Conservation (phyloP, 1,284 basidiomycete genomes). For the Moesziomyces antarcticus region DNA sequence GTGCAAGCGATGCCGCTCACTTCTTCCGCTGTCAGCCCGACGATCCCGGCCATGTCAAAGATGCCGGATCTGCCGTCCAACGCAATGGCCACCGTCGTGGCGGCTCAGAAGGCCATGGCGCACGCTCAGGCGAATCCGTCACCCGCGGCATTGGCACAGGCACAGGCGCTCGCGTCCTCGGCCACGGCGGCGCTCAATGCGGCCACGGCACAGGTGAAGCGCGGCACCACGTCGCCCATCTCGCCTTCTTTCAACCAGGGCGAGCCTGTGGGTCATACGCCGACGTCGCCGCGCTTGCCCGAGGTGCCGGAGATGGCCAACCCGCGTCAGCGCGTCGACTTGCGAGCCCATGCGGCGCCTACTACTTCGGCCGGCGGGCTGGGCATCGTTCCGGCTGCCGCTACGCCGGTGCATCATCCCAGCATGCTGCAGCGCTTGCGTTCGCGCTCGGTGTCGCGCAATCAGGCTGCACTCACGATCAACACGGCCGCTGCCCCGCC, state of each 20-base stretch:
- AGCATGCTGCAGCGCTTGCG: constrained; percentile 34
- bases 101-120: constrained; percentile 45
- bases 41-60: constrained; percentile 10
- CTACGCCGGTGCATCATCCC: constrained; percentile 8
- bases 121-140: constrained; percentile 38
- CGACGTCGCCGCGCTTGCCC: constrained; percentile 15
- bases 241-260: constrained; percentile 24
- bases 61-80: constrained; percentile 40
- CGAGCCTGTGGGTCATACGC: constrained; percentile 12
- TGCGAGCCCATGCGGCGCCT: constrained; percentile 14
- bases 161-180: constrained; percentile 38
- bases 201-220: constrained; percentile 35
- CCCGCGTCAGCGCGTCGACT: constrained; percentile 17
- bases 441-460: constrained; percentile 29
- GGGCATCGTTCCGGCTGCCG: constrained; percentile 5
- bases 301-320: constrained; percentile 14
- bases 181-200: constrained; percentile 41
- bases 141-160: constrained; percentile 36
- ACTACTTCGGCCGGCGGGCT: constrained; percentile 8
- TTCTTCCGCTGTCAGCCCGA: constrained; percentile 16
- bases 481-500: constrained; percentile 36
- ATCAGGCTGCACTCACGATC: constrained; percentile 27
- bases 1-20: constrained; percentile 28
- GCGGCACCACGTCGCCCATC: constrained; percentile 20
- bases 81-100: constrained; percentile 33